These are phyloP conservation scores for Teratosphaeria epicoccoides DNA, from an alignment of 2,329 filamentous ascomycete genomes.

Conservation along the genomic window DNA sequence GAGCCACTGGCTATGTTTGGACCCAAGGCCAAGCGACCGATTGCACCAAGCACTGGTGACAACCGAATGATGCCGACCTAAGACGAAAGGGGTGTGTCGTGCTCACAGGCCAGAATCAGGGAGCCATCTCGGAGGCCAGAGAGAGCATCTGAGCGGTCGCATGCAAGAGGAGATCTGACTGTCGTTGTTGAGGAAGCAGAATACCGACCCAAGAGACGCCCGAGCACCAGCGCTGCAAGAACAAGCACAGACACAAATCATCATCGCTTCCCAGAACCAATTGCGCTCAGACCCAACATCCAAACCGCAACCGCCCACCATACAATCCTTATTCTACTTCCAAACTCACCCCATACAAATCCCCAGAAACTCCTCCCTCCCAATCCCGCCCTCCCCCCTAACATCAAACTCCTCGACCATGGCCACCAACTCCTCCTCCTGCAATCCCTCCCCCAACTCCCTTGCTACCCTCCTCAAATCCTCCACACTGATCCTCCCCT, in stretches of 20 bases:
- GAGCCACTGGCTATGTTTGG: too few species aligned
- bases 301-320: not conserved
- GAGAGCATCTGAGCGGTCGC: too few species aligned
- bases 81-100: too few species aligned
- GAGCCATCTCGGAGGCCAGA: too few species aligned
- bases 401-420: constrained; percentile 99
- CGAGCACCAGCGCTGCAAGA: not conserved
- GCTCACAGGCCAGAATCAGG: too few species aligned
- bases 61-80: too few species aligned
- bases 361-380: constrained; percentile 53
- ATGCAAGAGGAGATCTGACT: too few species aligned
- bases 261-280: not conserved
- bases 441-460: constrained; percentile 83
- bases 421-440: constrained; percentile 81
- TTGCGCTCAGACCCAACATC: not conserved
- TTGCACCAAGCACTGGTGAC: too few species aligned
- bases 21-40: too few species aligned
- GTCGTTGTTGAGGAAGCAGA: not conserved
- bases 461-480: constrained; percentile 79
- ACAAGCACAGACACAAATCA: not conserved
- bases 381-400: constrained; percentile 73
- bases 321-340: not conserved
- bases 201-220: not conserved
- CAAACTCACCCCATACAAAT: constrained; percentile 45
- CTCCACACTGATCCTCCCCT: constrained; percentile 80